A percentile compares a stretch with the other conserved stretches of the same genome.
These are phyloP conservation scores for Torulaspora quercuum DNA, from an alignment of 805 yeast genomes.

Conservation along the genomic window DNA sequence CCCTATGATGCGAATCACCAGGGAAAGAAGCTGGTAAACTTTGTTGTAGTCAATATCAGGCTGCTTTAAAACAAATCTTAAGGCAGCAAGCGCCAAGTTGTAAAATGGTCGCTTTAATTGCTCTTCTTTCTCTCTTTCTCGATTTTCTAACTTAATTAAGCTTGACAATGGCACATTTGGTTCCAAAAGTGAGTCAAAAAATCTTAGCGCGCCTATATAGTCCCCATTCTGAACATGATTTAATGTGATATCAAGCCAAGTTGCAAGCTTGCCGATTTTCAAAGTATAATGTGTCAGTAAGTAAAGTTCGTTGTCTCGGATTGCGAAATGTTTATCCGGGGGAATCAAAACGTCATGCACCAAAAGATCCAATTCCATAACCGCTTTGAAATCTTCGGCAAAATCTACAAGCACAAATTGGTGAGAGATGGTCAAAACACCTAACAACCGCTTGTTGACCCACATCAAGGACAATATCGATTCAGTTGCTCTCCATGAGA, in stretches of 20 bases:
- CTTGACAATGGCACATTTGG: slow-evolving; percentile 19
- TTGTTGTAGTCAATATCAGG: slow-evolving; percentile 18
- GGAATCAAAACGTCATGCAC: slow-evolving; percentile 30
- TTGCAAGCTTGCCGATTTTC: slow-evolving; percentile 28
- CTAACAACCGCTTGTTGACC: slow-evolving; percentile 23
- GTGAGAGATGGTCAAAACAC: slow-evolving; percentile 30
- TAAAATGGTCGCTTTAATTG: slow-evolving; percentile 32
- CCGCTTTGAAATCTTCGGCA: slow-evolving; percentile 10
- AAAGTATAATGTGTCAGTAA: slow-evolving; percentile 29
- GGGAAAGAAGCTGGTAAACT: slow-evolving; percentile 14
- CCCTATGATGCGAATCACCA: slow-evolving; percentile 12
- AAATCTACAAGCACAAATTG: slow-evolving; percentile 25
- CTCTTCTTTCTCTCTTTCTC: slow-evolving; percentile 16
- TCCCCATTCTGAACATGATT: slow-evolving; percentile 31
- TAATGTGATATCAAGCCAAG: slow-evolving; percentile 35
- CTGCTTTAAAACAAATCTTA: slow-evolving; percentile 25
- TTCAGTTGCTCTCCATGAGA: slow-evolving; percentile 14
- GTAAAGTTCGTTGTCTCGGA: slow-evolving; percentile 20
- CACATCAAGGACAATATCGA: slow-evolving; percentile 26
- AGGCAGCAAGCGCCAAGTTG: slow-evolving; percentile 32
- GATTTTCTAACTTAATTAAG: slow-evolving; percentile 19
- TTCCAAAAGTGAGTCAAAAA: slow-evolving; percentile 22
- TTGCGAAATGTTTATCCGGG: slow-evolving; percentile 23
- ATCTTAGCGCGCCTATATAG: slow-evolving; percentile 29
- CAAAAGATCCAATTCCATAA: slow-evolving; percentile 26